Percentiles rank a stretch among this genome's conserved stretches.
Conservation (phyloP, 306 rosid species). For the Cicer arietinum region DNA sequence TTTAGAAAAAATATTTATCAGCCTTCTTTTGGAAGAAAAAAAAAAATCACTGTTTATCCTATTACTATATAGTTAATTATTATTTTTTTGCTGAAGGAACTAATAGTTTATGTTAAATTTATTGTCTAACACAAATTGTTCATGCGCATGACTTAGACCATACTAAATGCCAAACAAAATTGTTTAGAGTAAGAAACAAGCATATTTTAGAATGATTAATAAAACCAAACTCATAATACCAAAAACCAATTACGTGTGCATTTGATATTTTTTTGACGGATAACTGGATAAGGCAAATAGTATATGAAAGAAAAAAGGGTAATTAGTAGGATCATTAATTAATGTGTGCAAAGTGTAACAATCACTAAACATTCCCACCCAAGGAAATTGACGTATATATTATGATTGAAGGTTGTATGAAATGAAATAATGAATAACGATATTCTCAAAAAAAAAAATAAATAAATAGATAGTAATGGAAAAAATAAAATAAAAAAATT, state of each 20-base stretch:
- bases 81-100: background rate
- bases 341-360: background rate
- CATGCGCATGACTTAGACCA: background rate
- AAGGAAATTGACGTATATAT: no score
- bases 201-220: background rate
- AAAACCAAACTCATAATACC: background rate
- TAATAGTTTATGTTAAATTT: background rate
- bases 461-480: no score
- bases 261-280: background rate
- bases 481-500: no score
- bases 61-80: background rate
- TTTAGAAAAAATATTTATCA: no score
- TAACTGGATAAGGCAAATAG: background rate
- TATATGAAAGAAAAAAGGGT: no score
- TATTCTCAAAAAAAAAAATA: no score
- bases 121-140: background rate
- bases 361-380: background rate
- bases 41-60: background rate
- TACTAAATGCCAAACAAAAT: background rate
- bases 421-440: no score
- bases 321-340: background rate
- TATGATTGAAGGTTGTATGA: no score
- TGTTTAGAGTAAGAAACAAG: background rate
- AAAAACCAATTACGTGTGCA: background rate
- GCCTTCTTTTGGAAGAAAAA: no score